A percentile compares a stretch with the other conserved stretches of the same genome.
Conservation (phyloP, 2,329 filamentous ascomycete genomes). For the Paraphoma sp. region DNA sequence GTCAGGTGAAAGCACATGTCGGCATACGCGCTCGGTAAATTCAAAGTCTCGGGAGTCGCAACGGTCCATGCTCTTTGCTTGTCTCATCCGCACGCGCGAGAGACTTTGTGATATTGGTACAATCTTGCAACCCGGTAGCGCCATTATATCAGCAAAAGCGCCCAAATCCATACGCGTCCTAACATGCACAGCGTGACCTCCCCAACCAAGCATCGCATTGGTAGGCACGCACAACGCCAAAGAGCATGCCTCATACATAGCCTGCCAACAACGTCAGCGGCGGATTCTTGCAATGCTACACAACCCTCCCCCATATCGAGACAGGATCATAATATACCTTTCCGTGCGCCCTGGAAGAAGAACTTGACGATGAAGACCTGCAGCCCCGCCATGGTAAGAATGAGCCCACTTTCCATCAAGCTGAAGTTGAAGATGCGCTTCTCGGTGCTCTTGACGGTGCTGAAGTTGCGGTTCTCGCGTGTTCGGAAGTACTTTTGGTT, state of each 20-base stretch:
- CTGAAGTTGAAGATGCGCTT: conserved; percentile 96
- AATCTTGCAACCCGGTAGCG: too few relatives aligned
- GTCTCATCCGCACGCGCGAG: too few relatives aligned
- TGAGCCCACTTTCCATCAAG: conserved; percentile 87
- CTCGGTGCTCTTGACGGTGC: conserved; percentile 95
- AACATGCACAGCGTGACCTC: too few relatives aligned
- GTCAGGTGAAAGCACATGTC: too few relatives aligned
- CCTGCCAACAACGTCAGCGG: conserved; percentile 31
- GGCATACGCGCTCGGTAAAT: too few relatives aligned
- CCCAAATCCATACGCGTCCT: too few relatives aligned
- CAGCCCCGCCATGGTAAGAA: conserved; percentile 91
- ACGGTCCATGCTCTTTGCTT: too few relatives aligned
- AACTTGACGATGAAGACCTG: conserved; percentile 98
- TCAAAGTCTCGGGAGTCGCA: too few relatives aligned
- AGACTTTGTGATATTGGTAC: too few relatives aligned
- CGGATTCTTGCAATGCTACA: not conserved
- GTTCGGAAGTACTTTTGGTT: conserved; percentile 99
- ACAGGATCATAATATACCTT: conserved; percentile 54
- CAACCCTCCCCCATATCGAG: not conserved
- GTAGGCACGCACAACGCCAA: not conserved
- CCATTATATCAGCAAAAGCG: too few relatives aligned
- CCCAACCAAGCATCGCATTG: too few relatives aligned
- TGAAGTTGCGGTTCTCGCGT: conserved; percentile 98
- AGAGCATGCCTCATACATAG: conserved; percentile 22
- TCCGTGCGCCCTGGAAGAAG: conserved; percentile 92